Evolutionary conservation across 768 basidiomycete genomes (phyloP).

Genomic region (Phaeotremella skinneri): DNA sequence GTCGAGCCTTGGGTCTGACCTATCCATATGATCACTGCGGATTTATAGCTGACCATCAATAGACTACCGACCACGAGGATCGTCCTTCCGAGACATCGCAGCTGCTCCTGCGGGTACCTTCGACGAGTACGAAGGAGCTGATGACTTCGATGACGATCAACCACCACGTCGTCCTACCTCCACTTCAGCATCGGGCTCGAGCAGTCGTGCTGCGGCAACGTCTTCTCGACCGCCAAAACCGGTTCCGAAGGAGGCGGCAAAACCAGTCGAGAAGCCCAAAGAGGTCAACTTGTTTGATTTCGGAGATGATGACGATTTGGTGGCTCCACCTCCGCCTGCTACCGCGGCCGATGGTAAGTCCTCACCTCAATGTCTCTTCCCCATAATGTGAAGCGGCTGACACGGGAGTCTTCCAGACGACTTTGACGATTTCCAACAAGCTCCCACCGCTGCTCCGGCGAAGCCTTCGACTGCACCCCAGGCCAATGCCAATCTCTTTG

Average conservation of each 20-base stretch:
- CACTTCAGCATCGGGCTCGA: slow-evolving; percentile 16
- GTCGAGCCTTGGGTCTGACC: background rate
- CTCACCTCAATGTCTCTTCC: background rate
- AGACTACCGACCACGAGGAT: slow-evolving; percentile 31
- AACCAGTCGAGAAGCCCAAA: slow-evolving; percentile 55
- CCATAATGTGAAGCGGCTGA: slow-evolving; percentile 13
- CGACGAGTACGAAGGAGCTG: slow-evolving; percentile 94
- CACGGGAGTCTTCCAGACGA: slow-evolving; percentile 48
- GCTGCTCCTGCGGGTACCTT: slow-evolving; percentile 55
- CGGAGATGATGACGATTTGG: slow-evolving; percentile 63
- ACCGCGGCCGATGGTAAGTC: slow-evolving; percentile 49
- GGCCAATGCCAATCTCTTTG: slow-evolving; percentile 47
- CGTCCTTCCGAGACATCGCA: slow-evolving; percentile 8
- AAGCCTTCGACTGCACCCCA: slow-evolving; percentile 18
- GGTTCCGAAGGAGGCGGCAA: slow-evolving; percentile 44
- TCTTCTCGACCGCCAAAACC: slow-evolving; percentile 27
- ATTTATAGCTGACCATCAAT: slow-evolving; percentile 1
- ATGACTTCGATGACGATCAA: slow-evolving; percentile 69
- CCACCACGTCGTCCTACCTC: slow-evolving; percentile 36
- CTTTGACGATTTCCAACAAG: slow-evolving; percentile 56
- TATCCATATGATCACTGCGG: background rate
- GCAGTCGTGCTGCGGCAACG: slow-evolving; percentile 4
- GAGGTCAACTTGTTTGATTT: slow-evolving; percentile 77
- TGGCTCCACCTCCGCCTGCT: slow-evolving; percentile 46
- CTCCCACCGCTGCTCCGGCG: slow-evolving; percentile 28